These are phyloP conservation scores for Blastobotrys serpentis DNA, from an alignment of 1,139 yeast species.

Conservation along the genomic window DNA sequence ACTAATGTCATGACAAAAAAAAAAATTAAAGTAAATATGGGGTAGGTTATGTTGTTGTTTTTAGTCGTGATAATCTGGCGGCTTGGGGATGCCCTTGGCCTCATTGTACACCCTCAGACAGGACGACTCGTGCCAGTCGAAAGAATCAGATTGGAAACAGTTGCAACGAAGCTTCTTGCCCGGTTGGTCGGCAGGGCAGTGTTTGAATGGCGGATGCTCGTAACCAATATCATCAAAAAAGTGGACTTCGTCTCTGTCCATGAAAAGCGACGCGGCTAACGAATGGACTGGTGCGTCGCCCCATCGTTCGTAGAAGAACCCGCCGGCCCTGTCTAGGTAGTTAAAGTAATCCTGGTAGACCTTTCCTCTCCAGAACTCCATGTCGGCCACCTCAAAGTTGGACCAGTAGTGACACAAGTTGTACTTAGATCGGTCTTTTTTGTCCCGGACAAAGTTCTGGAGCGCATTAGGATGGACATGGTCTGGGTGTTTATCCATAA, in stretches of 20 bases:
- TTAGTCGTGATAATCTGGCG: constrained; percentile 18
- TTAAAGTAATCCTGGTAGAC: constrained; percentile 69
- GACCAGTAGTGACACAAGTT: constrained; percentile 91
- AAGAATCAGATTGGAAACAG: constrained; percentile 25
- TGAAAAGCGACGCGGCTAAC: constrained; percentile 71
- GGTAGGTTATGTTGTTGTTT: background rate
- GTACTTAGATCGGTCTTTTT: constrained; percentile 51
- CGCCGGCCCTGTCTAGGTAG: constrained; percentile 70
- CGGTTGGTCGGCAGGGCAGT: constrained; percentile 55
- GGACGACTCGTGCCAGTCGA: constrained; percentile 31
- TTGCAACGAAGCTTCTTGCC: constrained; percentile 26
- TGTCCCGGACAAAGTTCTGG: constrained; percentile 65
- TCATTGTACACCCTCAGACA: constrained; percentile 27
- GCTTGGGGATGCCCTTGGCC: constrained; percentile 21
- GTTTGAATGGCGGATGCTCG: constrained; percentile 69
- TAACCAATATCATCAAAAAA: constrained; percentile 83
- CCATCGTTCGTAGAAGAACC: constrained; percentile 94
- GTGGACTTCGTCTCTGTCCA: constrained; percentile 64
- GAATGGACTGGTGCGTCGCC: constrained; percentile 95
- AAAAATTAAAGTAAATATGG: no score
- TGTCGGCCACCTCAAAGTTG: constrained; percentile 79
- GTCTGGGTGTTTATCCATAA: constrained; percentile 48
- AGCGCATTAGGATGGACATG: constrained; percentile 63
- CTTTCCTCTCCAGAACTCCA: constrained; percentile 71
- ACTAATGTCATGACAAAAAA: no score